phyloP scores from a whole-genome alignment of 306 rosid genomes.

The Vigna nakashimae region DNA sequence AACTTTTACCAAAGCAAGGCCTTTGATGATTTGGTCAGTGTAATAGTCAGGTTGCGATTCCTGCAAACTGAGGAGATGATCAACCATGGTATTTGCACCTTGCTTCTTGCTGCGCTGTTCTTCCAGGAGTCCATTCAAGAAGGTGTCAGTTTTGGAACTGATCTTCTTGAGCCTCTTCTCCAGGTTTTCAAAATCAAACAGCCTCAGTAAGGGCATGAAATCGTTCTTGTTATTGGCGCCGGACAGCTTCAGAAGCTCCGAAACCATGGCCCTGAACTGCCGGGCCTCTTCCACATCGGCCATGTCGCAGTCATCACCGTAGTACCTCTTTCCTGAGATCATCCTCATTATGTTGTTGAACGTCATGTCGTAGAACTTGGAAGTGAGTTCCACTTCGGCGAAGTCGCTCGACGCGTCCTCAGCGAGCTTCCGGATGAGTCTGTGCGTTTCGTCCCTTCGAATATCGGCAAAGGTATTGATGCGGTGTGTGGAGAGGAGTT shows the following conservation, averaged over 20 bases:
- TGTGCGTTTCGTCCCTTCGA: too few species aligned
- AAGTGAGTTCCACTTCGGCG: constrained; percentile 45
- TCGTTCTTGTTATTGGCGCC: constrained; percentile 33
- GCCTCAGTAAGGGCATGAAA: constrained; percentile 20
- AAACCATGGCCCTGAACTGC: constrained; percentile 28
- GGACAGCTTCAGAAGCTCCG: background rate
- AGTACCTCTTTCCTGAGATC: constrained; percentile 38
- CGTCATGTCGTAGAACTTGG: constrained; percentile 47
- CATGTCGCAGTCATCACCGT: constrained; percentile 42
- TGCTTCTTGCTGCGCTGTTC: constrained; percentile 21
- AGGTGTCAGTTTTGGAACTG: background rate
- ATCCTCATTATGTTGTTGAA: constrained; percentile 58
- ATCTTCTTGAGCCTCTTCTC: constrained; percentile 32
- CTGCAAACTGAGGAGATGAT: constrained; percentile 39
- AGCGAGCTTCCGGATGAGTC: too few species aligned
- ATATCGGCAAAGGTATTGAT: constrained; percentile 18
- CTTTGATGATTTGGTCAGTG: constrained; percentile 41
- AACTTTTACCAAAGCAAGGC: constrained; percentile 12
- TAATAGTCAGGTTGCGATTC: constrained; percentile 40
- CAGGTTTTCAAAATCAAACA: constrained; percentile 28
- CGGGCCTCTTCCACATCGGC: constrained; percentile 3
- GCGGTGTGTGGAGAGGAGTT: constrained; percentile 57
- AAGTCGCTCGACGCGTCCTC: background rate
- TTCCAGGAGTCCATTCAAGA: constrained; percentile 29
- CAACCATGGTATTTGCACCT: constrained; percentile 20